A percentile compares a stretch with the other conserved stretches of the same genome.
Evolutionary conservation across 2,329 filamentous ascomycete genomes (phyloP).

Genomic region (Cladosporium sp.): DNA sequence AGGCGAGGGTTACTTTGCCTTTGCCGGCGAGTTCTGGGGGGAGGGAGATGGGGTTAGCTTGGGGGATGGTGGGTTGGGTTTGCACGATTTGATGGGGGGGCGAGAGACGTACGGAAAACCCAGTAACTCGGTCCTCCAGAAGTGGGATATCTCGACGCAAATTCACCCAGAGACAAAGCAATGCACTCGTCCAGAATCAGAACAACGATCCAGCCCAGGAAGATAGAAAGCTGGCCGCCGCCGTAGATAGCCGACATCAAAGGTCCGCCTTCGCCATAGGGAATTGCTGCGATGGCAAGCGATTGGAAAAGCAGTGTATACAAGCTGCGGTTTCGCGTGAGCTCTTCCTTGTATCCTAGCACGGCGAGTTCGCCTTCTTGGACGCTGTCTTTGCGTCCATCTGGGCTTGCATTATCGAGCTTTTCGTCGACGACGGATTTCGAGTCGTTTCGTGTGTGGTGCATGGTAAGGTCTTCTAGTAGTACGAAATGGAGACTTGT

Average conservation of each 20-base stretch:
- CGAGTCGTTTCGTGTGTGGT: neutral
- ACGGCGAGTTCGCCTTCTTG: slow-evolving; percentile 33
- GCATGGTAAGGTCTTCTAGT: no score
- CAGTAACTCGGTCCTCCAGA: slow-evolving; percentile 74
- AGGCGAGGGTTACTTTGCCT: slow-evolving; percentile 50
- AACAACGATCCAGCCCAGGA: slow-evolving; percentile 67
- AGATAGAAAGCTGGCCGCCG: slow-evolving; percentile 63
- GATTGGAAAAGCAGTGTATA: slow-evolving; percentile 58
- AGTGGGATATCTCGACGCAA: slow-evolving; percentile 71
- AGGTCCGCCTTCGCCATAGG: slow-evolving; percentile 55
- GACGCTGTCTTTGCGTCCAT: slow-evolving; percentile 14
- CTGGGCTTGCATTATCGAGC: neutral
- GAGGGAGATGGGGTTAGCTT: neutral
- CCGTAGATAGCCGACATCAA: slow-evolving; percentile 49
- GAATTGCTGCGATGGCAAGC: slow-evolving; percentile 57
- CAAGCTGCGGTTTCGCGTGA: slow-evolving; percentile 56
- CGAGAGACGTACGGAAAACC: slow-evolving; percentile 45
- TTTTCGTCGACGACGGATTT: neutral
- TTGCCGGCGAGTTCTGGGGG: slow-evolving; percentile 50
- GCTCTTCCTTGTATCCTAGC: slow-evolving; percentile 56
- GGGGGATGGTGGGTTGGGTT: no score
- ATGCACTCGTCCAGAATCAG: slow-evolving; percentile 66
- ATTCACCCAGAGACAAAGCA: slow-evolving; percentile 64
- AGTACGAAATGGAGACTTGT: no score
- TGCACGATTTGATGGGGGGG: no score